Evolutionary conservation across 192 early-diverging fungal genomes (phyloP).

Genomic region (Coemansia sp.): DNA sequence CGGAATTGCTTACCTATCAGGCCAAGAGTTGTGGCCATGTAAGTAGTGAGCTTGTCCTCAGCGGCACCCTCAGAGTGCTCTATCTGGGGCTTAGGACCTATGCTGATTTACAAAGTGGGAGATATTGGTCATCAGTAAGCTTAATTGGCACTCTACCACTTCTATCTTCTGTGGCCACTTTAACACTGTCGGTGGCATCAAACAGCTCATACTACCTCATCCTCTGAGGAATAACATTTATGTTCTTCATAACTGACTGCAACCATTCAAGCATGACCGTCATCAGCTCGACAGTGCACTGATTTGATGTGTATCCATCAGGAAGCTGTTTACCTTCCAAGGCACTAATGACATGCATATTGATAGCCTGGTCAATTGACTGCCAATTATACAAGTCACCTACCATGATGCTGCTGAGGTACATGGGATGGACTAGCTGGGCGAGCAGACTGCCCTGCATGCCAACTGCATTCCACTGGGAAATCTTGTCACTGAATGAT

Average conservation of each 20-base stretch:
- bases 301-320: constrained; percentile 11
- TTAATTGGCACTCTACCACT: too few relatives aligned
- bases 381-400: constrained; percentile 67
- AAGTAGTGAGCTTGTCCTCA: too few relatives aligned
- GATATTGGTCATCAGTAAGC: too few relatives aligned
- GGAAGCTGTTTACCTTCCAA: neutral
- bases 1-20: too few relatives aligned
- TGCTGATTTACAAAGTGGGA: too few relatives aligned
- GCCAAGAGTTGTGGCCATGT: too few relatives aligned
- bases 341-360: constrained; percentile 35
- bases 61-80: too few relatives aligned
- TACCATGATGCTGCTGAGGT: constrained; percentile 62
- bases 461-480: constrained; percentile 82
- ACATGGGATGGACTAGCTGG: constrained; percentile 67
- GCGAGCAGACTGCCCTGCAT: constrained; percentile 71
- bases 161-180: neutral
- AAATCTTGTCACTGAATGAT: constrained; percentile 85
- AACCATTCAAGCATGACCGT: constrained; percentile 25
- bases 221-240: neutral
- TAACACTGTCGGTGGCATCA: neutral
- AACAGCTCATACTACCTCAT: constrained; percentile 25
- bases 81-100: too few relatives aligned
- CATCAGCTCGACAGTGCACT: constrained; percentile 17
- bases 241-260: constrained; percentile 13
- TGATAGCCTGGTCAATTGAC: constrained; percentile 67